Evolutionary conservation across 2,329 filamentous ascomycete species (phyloP), one percentile per base, ranked within the genome.

Genomic region (Neopestalotiopsis sp.): DNA sequence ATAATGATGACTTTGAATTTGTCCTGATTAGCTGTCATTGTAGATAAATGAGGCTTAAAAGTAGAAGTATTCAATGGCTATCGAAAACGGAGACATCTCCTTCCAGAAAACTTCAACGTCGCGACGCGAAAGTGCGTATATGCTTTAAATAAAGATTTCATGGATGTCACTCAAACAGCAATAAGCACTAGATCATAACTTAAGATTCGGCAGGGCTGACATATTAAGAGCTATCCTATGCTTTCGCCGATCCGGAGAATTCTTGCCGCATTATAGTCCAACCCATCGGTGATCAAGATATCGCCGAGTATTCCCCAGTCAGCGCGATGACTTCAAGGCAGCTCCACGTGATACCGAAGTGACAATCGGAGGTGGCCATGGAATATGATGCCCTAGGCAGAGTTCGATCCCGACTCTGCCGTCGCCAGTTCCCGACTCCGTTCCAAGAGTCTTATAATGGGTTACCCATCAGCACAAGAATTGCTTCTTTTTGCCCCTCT

Each of bases 1-100:
- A 63, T 63, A 40, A 63, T 42, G 34, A 42, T 32, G 5, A 20
- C n/a, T 38, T n/a, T 63, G 34, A 63, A 63, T 7, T 42, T 63
- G 28, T 63, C 45, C 17, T 20, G 45, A 20, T n/a, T 17, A 53
- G 45, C n/a, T 53, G 45, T 24, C 45, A 53, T 53, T 53, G n/a
- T n/a, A 53, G 17, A 53, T 2, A n/a, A 7, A 7, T 7, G 34
- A 53, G 5, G 5, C 14, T 10, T 3, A 20, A 53, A 20, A 53
- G 3, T 20, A 17, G 9, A 17, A 28, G 24, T 28, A 7, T 20
- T 17, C 14, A 53, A 9, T 49, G 45, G 7, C 13, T 49, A 38
- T n/a, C 14, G n/a, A 10, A 53, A 17, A 6, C 45, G n/a, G 45
- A 53, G 10, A 38, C 34, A 10, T 38, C 10, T 7, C 6, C 34